These are phyloP conservation scores for Noccaea caerulescens DNA, from an alignment of 345 rosid genomes.

Conservation along the genomic window DNA sequence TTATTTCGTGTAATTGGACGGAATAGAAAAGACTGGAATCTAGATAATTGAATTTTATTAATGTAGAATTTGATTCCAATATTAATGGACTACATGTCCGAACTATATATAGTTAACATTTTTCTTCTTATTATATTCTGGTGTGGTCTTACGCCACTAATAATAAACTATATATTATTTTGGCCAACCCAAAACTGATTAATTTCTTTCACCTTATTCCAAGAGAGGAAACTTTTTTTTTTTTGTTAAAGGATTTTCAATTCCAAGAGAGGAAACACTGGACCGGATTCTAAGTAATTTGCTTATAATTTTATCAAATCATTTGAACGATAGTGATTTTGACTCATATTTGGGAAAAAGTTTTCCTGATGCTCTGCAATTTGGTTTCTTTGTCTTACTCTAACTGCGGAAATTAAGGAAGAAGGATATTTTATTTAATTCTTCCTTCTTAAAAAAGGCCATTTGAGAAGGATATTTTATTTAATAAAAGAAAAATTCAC, in stretches of 20 bases:
- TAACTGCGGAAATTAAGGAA: constrained; percentile 30
- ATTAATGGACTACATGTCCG: constrained; percentile 43
- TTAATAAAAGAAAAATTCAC: background rate
- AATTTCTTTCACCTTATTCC: constrained; percentile 12
- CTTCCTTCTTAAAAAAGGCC: constrained; percentile 6
- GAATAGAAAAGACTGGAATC: constrained; percentile 36
- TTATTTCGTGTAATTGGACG: constrained; percentile 24
- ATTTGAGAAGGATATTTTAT: constrained; percentile 1
- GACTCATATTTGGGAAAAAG: background rate
- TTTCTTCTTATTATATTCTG: constrained; percentile 26
- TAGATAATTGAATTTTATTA: constrained; percentile 31
- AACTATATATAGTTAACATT: constrained; percentile 37
- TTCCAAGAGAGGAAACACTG: constrained; percentile 31
- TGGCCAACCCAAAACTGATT: constrained; percentile 28
- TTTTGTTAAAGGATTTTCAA: background rate
- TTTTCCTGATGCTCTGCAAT: constrained; percentile 29
- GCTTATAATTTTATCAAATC: constrained; percentile 6
- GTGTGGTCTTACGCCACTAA: constrained; percentile 39
- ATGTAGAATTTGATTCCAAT: constrained; percentile 45
- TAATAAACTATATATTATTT: constrained; percentile 34
- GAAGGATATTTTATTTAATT: constrained; percentile 1
- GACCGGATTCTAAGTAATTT: constrained; percentile 43
- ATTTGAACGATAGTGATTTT: constrained; percentile 25
- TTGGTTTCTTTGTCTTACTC: constrained; percentile 42
- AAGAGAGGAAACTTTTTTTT: constrained; percentile 24